Percentiles rank a stretch among this genome's conserved stretches.
These are phyloP conservation scores for Maudiozyma serrabonitensis DNA, from an alignment of 805 yeast genomes.

Conservation along the genomic window DNA sequence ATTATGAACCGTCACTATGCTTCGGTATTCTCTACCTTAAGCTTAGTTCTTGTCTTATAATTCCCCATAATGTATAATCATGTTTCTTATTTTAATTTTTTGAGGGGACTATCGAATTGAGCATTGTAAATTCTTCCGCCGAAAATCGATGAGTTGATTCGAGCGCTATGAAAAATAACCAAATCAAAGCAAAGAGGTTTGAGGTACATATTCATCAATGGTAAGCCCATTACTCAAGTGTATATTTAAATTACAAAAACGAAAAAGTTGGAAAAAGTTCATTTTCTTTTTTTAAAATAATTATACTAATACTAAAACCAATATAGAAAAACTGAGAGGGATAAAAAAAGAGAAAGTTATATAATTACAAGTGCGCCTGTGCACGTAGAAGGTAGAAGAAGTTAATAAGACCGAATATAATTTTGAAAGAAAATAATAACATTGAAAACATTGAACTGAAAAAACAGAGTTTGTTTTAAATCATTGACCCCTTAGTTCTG, in stretches of 20 bases:
- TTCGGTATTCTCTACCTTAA: too few species aligned
- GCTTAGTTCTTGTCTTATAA: too few species aligned
- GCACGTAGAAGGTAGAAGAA: neutral
- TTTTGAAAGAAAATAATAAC: neutral
- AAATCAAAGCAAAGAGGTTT: neutral
- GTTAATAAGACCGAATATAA: neutral
- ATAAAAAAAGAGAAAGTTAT: neutral
- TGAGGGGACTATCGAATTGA: neutral
- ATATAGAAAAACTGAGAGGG: neutral
- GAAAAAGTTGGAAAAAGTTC: neutral
- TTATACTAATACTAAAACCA: neutral
- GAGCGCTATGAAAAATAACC: neutral
- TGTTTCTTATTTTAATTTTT: neutral
- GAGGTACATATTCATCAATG: too few species aligned
- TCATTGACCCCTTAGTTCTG: conserved; percentile 28
- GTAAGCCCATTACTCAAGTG: too few species aligned
- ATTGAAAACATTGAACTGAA: too few species aligned
- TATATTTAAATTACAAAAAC: too few species aligned
- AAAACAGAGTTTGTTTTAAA: neutral
- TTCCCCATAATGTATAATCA: too few species aligned
- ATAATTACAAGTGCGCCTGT: neutral
- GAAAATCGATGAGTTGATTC: neutral
- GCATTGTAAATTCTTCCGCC: neutral
- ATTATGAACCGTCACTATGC: too few species aligned
- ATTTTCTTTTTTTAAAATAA: neutral